phyloP scores from a whole-genome alignment of 192 early-diverging fungal genomes.

The Kickxella alabastrina region DNA sequence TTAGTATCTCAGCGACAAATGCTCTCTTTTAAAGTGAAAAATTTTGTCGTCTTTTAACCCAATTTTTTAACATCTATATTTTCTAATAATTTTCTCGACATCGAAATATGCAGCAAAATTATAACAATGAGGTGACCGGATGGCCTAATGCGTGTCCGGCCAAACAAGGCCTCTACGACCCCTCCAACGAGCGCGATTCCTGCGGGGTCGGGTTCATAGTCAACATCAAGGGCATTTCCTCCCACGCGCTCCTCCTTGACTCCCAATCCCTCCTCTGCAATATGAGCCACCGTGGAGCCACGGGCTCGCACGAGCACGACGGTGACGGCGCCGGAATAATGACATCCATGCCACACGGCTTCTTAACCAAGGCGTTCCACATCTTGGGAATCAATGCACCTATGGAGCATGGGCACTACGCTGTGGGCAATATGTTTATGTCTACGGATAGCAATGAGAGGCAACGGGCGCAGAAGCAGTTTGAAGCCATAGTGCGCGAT shows the following conservation, averaged over 20 bases:
- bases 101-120: neutral
- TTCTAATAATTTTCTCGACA: too few relatives aligned
- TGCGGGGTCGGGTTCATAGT: conserved; percentile 98
- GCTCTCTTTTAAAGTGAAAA: too few relatives aligned
- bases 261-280: conserved; percentile 91
- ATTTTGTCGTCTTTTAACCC: too few relatives aligned
- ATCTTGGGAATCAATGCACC: conserved; percentile 67
- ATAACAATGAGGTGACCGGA: conserved; percentile 1
- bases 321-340: conserved; percentile 99
- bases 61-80: too few relatives aligned
- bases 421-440: conserved; percentile 95
- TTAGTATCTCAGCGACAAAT: too few relatives aligned
- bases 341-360: conserved; percentile 88
- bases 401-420: conserved; percentile 77
- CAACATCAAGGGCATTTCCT: conserved; percentile 79
- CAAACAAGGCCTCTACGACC: conserved; percentile 85
- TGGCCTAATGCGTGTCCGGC: conserved; percentile 86
- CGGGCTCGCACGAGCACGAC: conserved; percentile 88
- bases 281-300: conserved; percentile 98
- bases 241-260: conserved; percentile 87
- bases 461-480: conserved; percentile 67
- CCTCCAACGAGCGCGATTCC: conserved; percentile 85
- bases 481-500: conserved; percentile 74
- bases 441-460: conserved; percentile 63
- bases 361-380: conserved; percentile 65